Percentiles rank a stretch among this genome's conserved stretches.
Evolutionary conservation across 2,329 filamentous ascomycete genomes (phyloP).

Genomic region (Alternaria ethzedia): DNA sequence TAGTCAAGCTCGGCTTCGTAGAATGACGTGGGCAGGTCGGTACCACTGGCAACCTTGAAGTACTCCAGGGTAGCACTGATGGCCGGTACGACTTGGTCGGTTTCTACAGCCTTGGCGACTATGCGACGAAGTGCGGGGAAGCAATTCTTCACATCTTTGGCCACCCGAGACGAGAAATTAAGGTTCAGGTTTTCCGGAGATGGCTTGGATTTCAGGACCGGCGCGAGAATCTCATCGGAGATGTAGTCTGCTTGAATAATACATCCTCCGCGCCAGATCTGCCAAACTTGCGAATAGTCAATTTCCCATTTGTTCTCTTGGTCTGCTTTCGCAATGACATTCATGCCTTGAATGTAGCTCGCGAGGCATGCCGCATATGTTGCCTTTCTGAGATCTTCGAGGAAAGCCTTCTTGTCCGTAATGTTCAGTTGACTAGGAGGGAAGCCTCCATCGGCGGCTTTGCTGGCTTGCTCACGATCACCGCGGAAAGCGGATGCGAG

Average conservation of each 20-base stretch:
- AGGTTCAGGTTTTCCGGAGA: slow-evolving; percentile 55
- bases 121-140: slow-evolving; percentile 63
- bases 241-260: slow-evolving; percentile 74
- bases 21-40: slow-evolving; percentile 69
- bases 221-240: slow-evolving; percentile 61
- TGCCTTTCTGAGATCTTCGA: slow-evolving; percentile 66
- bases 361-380: slow-evolving; percentile 67
- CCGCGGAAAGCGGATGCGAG: slow-evolving; percentile 67
- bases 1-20: slow-evolving; percentile 75
- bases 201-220: slow-evolving; percentile 47
- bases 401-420: slow-evolving; percentile 51
- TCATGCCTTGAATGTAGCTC: slow-evolving; percentile 70
- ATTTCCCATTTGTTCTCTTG: slow-evolving; percentile 66
- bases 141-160: slow-evolving; percentile 59
- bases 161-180: slow-evolving; percentile 53
- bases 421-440: slow-evolving; percentile 47
- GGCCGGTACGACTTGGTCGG: slow-evolving; percentile 66
- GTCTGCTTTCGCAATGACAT: slow-evolving; percentile 67
- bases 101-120: slow-evolving; percentile 60
- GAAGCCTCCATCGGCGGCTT: slow-evolving; percentile 53
- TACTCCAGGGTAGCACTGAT: slow-evolving; percentile 70
- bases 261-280: slow-evolving; percentile 73
- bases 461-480: slow-evolving; percentile 60
- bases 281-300: slow-evolving; percentile 58
- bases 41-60: slow-evolving; percentile 67